Evolutionary conservation across 78 protist species (phyloP).

Genomic region (Cavenderia fasciculata): DNA sequence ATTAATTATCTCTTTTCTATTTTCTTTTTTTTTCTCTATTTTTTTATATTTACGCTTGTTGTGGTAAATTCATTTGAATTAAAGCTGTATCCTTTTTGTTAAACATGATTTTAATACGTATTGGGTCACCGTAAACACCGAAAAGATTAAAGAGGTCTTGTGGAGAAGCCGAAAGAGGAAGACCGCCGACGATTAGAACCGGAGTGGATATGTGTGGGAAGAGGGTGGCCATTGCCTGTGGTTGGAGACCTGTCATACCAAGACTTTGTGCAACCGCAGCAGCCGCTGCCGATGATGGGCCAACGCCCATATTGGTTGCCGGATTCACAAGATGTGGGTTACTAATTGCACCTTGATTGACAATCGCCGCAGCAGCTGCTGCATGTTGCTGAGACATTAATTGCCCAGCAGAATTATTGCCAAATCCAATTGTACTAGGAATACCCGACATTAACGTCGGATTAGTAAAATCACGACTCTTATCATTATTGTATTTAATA

Average conservation of each 20-base stretch:
- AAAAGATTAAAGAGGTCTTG: constrained; percentile 86
- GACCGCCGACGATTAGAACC: constrained; percentile 62
- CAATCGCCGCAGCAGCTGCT: background rate
- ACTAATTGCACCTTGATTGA: background rate
- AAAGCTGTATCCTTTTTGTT: constrained; percentile 87
- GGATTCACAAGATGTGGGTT: background rate
- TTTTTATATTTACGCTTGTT: constrained; percentile 71
- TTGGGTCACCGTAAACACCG: constrained; percentile 89
- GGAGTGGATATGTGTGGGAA: background rate
- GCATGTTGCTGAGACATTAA: background rate
- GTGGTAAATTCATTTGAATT: constrained; percentile 71
- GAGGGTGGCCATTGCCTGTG: background rate
- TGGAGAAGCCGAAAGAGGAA: constrained; percentile 59
- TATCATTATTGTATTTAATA: constrained; percentile 82
- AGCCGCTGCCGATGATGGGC: background rate
- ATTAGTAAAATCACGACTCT: constrained; percentile 66
- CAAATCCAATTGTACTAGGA: constrained; percentile 14
- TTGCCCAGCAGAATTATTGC: no score
- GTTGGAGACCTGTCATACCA: background rate
- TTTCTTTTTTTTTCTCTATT: background rate
- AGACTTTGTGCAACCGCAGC: background rate
- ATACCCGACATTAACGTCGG: constrained; percentile 1
- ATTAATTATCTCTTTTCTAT: background rate
- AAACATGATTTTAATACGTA: constrained; percentile 87
- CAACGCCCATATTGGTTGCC: no score